Evolutionary conservation across 306 rosid species (phyloP).

Genomic region (Sicyos edulis): DNA sequence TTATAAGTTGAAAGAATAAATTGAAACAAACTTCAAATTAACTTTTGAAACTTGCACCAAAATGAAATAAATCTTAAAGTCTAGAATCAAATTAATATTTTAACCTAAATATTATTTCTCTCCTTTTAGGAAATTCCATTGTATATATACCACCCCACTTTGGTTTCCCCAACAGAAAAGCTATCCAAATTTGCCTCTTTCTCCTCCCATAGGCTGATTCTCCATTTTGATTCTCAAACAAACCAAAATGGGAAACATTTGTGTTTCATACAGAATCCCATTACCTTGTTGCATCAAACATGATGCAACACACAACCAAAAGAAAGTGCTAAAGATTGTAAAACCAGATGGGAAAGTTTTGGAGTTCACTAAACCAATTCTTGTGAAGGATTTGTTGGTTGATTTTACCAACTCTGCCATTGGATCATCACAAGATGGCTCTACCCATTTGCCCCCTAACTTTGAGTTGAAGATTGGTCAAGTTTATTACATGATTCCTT

Average conservation of each 20-base stretch:
- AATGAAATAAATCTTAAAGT: too few relatives aligned
- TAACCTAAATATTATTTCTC: constrained; percentile 22
- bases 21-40: too few relatives aligned
- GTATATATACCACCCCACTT: constrained; percentile 12
- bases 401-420: constrained; percentile 31
- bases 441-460: constrained; percentile 35
- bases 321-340: constrained; percentile 37
- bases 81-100: too few relatives aligned
- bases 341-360: constrained; percentile 49
- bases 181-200: constrained; percentile 23
- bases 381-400: constrained; percentile 44
- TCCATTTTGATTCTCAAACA: not conserved
- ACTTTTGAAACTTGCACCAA: too few relatives aligned
- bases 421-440: constrained; percentile 37
- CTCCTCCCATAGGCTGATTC: not conserved
- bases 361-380: constrained; percentile 37
- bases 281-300: constrained; percentile 13
- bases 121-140: not conserved
- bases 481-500: constrained; percentile 46
- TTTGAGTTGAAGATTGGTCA: constrained; percentile 47
- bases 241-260: constrained; percentile 53
- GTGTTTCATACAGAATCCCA: constrained; percentile 28
- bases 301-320: constrained; percentile 19
- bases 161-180: constrained; percentile 23
- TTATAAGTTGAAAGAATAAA: too few relatives aligned